A percentile compares a stretch with the other conserved stretches of the same genome.
These are phyloP conservation scores for Coemansia sp. DNA, from an alignment of 192 early-diverging fungal genomes.

Conservation along the genomic window DNA sequence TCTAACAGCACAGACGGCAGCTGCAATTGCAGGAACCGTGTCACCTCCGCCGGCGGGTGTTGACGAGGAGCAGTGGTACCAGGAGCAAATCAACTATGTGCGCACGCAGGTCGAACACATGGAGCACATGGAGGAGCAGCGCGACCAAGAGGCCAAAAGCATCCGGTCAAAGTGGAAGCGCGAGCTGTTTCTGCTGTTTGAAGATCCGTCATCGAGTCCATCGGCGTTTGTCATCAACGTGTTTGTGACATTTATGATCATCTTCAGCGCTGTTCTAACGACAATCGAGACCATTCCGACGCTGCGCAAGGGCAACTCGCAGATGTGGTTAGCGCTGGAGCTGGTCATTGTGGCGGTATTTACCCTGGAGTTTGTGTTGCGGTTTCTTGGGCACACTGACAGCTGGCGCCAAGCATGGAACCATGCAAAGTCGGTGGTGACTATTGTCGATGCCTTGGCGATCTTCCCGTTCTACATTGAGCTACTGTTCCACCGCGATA, in stretches of 20 bases:
- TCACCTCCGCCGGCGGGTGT: conserved; percentile 19
- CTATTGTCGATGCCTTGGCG: conserved; percentile 72
- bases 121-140: conserved; percentile 37
- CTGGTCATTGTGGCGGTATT: conserved; percentile 68
- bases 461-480: conserved; percentile 80
- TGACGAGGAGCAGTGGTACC: conserved; percentile 46
- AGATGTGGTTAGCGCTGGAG: conserved; percentile 63
- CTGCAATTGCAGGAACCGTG: conserved; percentile 15
- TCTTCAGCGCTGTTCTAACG: conserved; percentile 66
- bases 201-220: conserved; percentile 71
- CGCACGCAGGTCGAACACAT: conserved; percentile 48
- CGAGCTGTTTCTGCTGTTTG: conserved; percentile 65
- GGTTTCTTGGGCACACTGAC: conserved; percentile 70
- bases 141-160: conserved; percentile 39
- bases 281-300: conserved; percentile 78
- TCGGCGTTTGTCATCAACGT: conserved; percentile 69
- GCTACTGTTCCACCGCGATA: conserved; percentile 59
- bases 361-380: conserved; percentile 66
- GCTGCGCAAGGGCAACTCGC: conserved; percentile 52
- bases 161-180: conserved; percentile 55
- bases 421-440: conserved; percentile 33
- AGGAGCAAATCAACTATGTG: conserved; percentile 49
- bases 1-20: not conserved
- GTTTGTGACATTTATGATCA: conserved; percentile 69
- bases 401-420: conserved; percentile 57